phyloP scores from a whole-genome alignment of 139 green algal genomes.

The Mychonastes homosphaera region DNA sequence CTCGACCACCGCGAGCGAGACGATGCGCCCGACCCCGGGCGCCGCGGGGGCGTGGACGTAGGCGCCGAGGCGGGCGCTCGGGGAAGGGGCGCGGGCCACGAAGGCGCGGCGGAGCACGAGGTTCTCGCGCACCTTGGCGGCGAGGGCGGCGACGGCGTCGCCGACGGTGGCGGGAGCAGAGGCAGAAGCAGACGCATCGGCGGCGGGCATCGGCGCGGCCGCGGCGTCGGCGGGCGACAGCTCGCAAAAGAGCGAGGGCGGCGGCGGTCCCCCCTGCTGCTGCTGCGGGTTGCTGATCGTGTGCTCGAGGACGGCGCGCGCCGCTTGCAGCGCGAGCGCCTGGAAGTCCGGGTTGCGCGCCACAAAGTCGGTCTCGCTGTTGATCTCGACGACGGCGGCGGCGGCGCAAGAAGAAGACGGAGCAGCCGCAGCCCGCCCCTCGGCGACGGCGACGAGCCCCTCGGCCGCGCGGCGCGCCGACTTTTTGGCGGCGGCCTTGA shows the following conservation, averaged over 20 bases:
- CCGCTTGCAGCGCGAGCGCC: slow-evolving; percentile 46
- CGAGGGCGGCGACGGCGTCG: slow-evolving; percentile 47
- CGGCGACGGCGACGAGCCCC: slow-evolving; percentile 67
- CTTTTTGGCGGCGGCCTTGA: slow-evolving; percentile 85
- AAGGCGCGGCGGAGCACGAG: slow-evolving; percentile 59
- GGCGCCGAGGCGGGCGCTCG: slow-evolving; percentile 28
- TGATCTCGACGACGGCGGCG: slow-evolving; percentile 65
- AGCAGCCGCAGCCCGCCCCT: background rate
- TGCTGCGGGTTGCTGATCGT: background rate
- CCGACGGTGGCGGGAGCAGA: slow-evolving; percentile 26
- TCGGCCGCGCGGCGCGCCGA: slow-evolving; percentile 64
- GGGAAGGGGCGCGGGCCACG: slow-evolving; percentile 11
- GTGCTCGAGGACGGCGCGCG: slow-evolving; percentile 35
- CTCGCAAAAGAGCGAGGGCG: slow-evolving; percentile 2
- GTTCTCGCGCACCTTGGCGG: slow-evolving; percentile 65
- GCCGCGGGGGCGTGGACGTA: slow-evolving; percentile 52
- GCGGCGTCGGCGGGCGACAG: slow-evolving; percentile 4
- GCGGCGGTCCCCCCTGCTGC: slow-evolving; percentile 2
- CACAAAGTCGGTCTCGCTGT: slow-evolving; percentile 96
- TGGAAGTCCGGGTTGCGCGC: slow-evolving; percentile 69
- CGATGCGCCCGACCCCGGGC: slow-evolving; percentile 46
- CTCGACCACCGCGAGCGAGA: slow-evolving; percentile 15
- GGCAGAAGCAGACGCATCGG: background rate
- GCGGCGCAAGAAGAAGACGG: background rate
- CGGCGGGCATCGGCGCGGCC: background rate